Evolutionary conservation across 2,329 filamentous ascomycete species (phyloP), one percentile per base, ranked within the genome.

Genomic region (Beauveria bassiana): DNA sequence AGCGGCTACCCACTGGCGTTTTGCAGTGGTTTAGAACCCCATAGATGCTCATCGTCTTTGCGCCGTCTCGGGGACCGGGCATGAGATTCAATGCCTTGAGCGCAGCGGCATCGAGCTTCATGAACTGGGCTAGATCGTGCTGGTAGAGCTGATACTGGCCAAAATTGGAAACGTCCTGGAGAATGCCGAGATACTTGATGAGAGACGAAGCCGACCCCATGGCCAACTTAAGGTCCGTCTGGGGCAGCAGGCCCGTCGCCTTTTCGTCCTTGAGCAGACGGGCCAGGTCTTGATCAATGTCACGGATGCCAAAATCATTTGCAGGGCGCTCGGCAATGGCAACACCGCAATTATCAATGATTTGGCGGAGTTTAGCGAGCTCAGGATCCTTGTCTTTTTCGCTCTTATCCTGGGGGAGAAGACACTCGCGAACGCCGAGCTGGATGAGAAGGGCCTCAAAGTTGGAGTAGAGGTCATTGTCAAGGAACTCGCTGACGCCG

Each of bases 391-490:
- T 96, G 66, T 88, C 87, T 72, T 96, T 96, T 63, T 90, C 89
- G 5, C 82, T 78, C 62, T 85, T 84, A 70, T 98, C 93, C 22
- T 85, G 77, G 68, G 91, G 89, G n/a, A 99, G 76, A 34, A 99
- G 77, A 69, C 93, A 97, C 73, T 99, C 95, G 71, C 92, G 95
- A 22, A 97, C 91, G 6, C 95, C 95, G 3, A 99, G 85, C 72
- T 99, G 96, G 66, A 99, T 99, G 58, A 99, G 84, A 20, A 99
- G 81, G 3, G 93, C 92, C 76, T 99, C 95, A 67, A 99, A 96
- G 73, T 99, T 99, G 58, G 93, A 98, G 77, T 96, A 99, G 10
- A 97, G 81, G 71, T 99, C 95, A 70, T 98, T 99, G 79, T 99
- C 95, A n/a, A 96, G 84, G 66, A 99, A 99, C 72, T 99, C 96